phyloP scores from a whole-genome alignment of 257 asterid species.

The Fraxinus cuspidata region DNA sequence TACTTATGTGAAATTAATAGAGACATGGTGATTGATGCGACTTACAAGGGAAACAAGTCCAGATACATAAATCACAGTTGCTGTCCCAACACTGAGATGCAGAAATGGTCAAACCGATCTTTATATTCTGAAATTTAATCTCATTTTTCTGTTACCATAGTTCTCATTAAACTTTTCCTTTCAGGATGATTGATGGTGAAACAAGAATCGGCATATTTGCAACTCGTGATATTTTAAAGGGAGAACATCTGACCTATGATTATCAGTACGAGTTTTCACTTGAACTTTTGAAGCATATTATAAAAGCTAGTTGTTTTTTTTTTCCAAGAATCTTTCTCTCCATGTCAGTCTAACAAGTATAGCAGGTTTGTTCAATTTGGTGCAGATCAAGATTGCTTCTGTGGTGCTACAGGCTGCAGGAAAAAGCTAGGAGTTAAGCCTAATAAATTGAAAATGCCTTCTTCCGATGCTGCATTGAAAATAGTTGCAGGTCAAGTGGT shows the following conservation, averaged over 20 bases:
- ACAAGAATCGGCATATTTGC: constrained; percentile 97
- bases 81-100: constrained; percentile 96
- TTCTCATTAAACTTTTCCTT: constrained; percentile 28
- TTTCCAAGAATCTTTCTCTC: constrained; percentile 20
- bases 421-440: constrained; percentile 84
- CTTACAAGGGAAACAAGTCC: constrained; percentile 92
- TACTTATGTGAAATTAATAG: constrained; percentile 93
- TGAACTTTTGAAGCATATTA: constrained; percentile 16
- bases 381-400: constrained; percentile 93
- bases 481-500: constrained; percentile 68
- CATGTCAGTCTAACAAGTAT: constrained; percentile 51
- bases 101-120: constrained; percentile 65
- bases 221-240: constrained; percentile 66
- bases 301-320: constrained; percentile 12
- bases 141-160: constrained; percentile 3
- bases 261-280: constrained; percentile 70
- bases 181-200: constrained; percentile 92
- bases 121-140: constrained; percentile 8
- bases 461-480: constrained; percentile 73
- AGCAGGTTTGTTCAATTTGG: constrained; percentile 99
- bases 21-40: constrained; percentile 97
- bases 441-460: constrained; percentile 52
- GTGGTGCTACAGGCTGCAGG: constrained; percentile 87
- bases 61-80: constrained; percentile 97
- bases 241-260: constrained; percentile 91